Base-by-base conservation (phyloP, 495 filamentous ascomycete genomes). In the Peziza echinospora region DNA sequence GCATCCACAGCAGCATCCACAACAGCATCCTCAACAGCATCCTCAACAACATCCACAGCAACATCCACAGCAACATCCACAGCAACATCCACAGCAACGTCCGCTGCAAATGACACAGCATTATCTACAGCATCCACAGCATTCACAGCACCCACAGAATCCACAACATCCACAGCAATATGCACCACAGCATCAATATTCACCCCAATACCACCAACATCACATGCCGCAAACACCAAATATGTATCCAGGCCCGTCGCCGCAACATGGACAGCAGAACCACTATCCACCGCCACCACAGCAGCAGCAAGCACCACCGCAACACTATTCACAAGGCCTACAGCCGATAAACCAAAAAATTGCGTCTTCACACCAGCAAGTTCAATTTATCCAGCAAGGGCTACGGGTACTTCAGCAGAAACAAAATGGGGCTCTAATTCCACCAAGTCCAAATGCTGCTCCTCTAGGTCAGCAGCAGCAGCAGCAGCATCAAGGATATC, bases 201-300 rank as follows among this genome's bases (percentile, higher is more conserved):
- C 51, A 47, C 48, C 46, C 17, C 55, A 57, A 21, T 53, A 50
- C 21, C 39, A 52, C 24, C 57, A 58, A 21, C 43, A 49, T 21
- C 34, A 53, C 22, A 24, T 45, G 17, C 48, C 42, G 24, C 51
- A 52, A n/a, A 50, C 49, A 25, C 21, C 43, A 9, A 16, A 16
- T 13, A 13, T 24, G 13, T 5, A n/a, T 24, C 1, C 17, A 13
- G 5, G 16, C 24, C 43, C 21, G 24, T 21, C 41, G 22, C 41
- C 22, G 13, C 44, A 26, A 5, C n/a, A 34, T 51, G 43, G 21
- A 40, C 45, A 23, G 45, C 30, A 37, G 6, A 37, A 43, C 13
- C 41, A 43, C 21, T 23, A 43, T 5, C 41, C 2, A n/a, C 41
- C 16, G 22, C 11, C 40, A 51, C 47, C 47, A 23, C 41, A 44